Evolutionary conservation across 2,329 filamentous ascomycete species (phyloP).

Genomic region (Exophiala bonariae): DNA sequence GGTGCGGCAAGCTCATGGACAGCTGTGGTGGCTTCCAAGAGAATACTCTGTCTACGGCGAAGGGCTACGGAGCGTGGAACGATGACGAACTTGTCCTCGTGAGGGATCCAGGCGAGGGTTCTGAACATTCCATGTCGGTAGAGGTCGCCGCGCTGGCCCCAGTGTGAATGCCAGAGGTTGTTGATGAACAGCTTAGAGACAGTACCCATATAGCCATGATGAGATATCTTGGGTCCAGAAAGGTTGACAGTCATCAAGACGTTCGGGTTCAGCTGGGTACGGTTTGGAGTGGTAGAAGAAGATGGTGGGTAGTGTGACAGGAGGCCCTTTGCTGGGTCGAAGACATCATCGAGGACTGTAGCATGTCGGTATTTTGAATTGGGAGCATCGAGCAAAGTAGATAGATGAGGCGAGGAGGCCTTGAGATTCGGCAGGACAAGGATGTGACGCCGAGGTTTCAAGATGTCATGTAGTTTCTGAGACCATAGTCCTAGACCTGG

Average conservation of each 20-base stretch:
- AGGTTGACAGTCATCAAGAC: slow-evolving; percentile 74
- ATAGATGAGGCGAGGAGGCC: slow-evolving; percentile 62
- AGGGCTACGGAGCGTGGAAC: slow-evolving; percentile 61
- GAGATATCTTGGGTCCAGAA: slow-evolving; percentile 33
- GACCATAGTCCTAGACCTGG: slow-evolving; percentile 81
- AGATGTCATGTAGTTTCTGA: slow-evolving; percentile 67
- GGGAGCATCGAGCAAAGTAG: slow-evolving; percentile 50
- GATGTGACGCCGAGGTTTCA: slow-evolving; percentile 79
- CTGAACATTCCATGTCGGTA: slow-evolving; percentile 77
- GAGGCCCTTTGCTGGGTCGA: slow-evolving; percentile 51
- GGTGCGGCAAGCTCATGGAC: slow-evolving; percentile 22
- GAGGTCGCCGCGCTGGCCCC: slow-evolving; percentile 57
- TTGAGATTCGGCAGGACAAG: slow-evolving; percentile 71
- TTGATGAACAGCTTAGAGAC: slow-evolving; percentile 53
- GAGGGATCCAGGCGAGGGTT: slow-evolving; percentile 71
- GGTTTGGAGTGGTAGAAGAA: slow-evolving; percentile 16
- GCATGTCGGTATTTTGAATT: slow-evolving; percentile 45
- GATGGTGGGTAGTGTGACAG: slow-evolving; percentile 35
- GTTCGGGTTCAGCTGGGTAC: slow-evolving; percentile 62
- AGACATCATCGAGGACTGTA: slow-evolving; percentile 50
- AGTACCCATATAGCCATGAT: slow-evolving; percentile 57
- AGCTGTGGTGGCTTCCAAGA: slow-evolving; percentile 19
- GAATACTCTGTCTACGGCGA: slow-evolving; percentile 39
- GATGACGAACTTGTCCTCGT: slow-evolving; percentile 58
- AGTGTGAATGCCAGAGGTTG: slow-evolving; percentile 62